Conservation (phyloP, 225 moss, liverwort and hornwort species). For the Physcomitrium patens region DNA sequence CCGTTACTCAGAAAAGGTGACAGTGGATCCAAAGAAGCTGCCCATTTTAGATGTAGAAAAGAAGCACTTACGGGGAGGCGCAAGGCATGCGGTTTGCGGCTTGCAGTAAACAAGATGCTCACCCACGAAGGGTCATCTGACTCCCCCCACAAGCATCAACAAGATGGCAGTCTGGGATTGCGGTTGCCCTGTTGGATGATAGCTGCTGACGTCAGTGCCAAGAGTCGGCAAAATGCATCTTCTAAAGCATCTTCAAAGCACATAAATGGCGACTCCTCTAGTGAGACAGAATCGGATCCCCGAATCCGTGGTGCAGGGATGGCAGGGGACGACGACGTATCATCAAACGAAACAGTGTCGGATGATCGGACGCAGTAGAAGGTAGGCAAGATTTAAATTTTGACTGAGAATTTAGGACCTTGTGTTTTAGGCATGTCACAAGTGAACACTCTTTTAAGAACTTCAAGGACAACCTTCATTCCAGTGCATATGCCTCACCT, state of each 20-base stretch:
- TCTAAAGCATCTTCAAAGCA: slow-evolving; percentile 35
- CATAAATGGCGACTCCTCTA: slow-evolving; percentile 73
- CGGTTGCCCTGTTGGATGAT: slow-evolving; percentile 55
- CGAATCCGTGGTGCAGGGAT: slow-evolving; percentile 71
- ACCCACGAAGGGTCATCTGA: slow-evolving; percentile 47
- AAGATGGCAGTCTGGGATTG: slow-evolving; percentile 26
- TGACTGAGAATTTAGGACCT: slow-evolving; percentile 44
- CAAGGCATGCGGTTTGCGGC: slow-evolving; percentile 19
- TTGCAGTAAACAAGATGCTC: slow-evolving; percentile 8
- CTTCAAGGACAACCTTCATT: background rate
- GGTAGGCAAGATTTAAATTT: slow-evolving; percentile 36
- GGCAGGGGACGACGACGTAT: slow-evolving; percentile 61
- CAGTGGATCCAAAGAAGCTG: slow-evolving; percentile 4
- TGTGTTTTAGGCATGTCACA: slow-evolving; percentile 23
- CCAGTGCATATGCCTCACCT: background rate
- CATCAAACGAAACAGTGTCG: slow-evolving; percentile 95
- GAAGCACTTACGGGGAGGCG: slow-evolving; percentile 29
- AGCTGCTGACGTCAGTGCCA: slow-evolving; percentile 29
- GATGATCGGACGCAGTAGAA: slow-evolving; percentile 87
- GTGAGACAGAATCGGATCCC: slow-evolving; percentile 94
- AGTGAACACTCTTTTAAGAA: slow-evolving; percentile 20
- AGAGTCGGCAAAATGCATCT: slow-evolving; percentile 30
- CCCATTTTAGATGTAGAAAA: slow-evolving; percentile 24
- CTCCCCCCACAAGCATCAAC: slow-evolving; percentile 22
- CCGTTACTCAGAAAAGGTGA: slow-evolving; percentile 14